Evolutionary conservation across 116 monocot genomes (phyloP), one percentile per base, ranked within the genome.

Genomic region (Papilionanthe hybrid): DNA sequence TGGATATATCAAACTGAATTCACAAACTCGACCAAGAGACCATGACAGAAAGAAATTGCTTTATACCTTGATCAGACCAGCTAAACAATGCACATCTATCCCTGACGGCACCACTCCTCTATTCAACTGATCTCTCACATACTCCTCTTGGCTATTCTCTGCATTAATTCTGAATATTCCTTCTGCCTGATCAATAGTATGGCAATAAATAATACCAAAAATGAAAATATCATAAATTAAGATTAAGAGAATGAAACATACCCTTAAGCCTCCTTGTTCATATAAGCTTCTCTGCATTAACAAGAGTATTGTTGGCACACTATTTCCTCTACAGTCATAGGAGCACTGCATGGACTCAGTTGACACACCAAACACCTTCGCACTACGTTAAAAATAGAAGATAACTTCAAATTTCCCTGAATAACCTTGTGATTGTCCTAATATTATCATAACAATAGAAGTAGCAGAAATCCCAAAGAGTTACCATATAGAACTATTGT

Each of bases 271-370:
- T 75, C 86, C 88, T 78, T 84, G 84, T 9, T 86, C 84, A 77
- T 91, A 91, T 37, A 88, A 80, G 25, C 76, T 78, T 17, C 78
- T 82, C 76, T 88, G 88, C 84, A 91, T 84, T 67, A 84, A 80
- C 81, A 91, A 81, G 75, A 91, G 88, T 55, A 91, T 86, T 80
- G 82, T 91, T 50, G 91, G 91, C 11, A 91, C 82, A 76, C 91
- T 91, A 73, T 91, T 91, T 25, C 88, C 91, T 76, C 88, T 86
- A 71, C 65, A 57, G 28, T 91, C 91, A 75, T 79, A 84, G 42
- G 91, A 86, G 72, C 88, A 87, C 72, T 89, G 91, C 91, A 91
- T 89, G 15, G 89, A 91, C 75, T 85, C 88, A 6, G 86, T 81
- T 5, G 88, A 91, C 19, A 91, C 88, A 25, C 91, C 88, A 82